These are phyloP conservation scores for Talaromyces sp. DNA, from an alignment of 2,329 filamentous ascomycete genomes.

Conservation along the genomic window DNA sequence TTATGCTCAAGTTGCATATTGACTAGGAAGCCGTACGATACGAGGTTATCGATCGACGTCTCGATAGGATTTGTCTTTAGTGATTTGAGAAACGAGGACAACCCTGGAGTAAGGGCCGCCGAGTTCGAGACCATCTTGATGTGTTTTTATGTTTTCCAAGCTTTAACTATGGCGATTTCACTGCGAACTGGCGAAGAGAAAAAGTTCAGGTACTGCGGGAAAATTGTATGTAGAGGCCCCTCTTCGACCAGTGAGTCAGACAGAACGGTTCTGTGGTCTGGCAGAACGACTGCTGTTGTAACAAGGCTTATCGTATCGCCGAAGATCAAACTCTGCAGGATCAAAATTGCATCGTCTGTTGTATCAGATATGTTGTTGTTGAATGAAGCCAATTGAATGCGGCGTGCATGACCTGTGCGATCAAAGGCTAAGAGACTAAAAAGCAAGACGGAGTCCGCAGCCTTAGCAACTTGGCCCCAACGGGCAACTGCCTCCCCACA, in stretches of 20 bases:
- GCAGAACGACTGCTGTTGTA: not conserved
- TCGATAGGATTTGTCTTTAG: conserved; percentile 74
- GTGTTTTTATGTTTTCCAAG: not conserved
- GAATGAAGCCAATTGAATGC: not conserved
- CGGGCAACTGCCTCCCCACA: conserved; percentile 18
- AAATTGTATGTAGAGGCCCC: conserved; percentile 5
- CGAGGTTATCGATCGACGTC: conserved; percentile 75
- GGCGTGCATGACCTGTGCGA: not conserved
- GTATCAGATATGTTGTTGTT: not conserved
- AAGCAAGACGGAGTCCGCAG: not conserved
- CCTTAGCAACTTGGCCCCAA: conserved; percentile 13
- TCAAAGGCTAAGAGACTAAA: not conserved
- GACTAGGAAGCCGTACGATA: conserved; percentile 61
- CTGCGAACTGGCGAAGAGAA: not conserved
- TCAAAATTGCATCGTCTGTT: not conserved
- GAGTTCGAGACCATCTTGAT: conserved; percentile 56
- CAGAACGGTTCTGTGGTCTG: not conserved
- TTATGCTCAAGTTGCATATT: conserved; percentile 10
- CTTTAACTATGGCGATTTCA: not conserved
- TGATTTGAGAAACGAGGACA: conserved; percentile 75
- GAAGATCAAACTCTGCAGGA: not conserved
- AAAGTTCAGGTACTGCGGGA: conserved; percentile 2
- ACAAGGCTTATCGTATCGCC: not conserved
- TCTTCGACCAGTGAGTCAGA: not conserved
- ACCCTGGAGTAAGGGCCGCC: conserved; percentile 63